phyloP scores from a whole-genome alignment of 768 basidiomycete genomes.

The Cytidiella melzeri region DNA sequence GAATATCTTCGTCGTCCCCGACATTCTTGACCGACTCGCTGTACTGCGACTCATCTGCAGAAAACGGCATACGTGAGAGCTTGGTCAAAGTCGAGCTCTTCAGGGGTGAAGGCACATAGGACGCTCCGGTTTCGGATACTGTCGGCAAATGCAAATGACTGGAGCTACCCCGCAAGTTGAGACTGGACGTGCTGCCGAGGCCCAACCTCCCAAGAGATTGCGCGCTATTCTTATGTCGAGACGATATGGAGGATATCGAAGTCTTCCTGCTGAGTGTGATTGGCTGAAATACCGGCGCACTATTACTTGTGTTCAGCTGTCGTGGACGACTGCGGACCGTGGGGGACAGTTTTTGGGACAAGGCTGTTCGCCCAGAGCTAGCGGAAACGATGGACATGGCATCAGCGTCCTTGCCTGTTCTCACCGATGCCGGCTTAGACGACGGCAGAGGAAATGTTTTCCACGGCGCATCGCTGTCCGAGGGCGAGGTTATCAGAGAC shows the following conservation, averaged over 20 bases:
- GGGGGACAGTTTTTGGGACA: slow-evolving; percentile 19
- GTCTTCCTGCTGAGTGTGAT: slow-evolving; percentile 37
- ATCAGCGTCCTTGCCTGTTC: slow-evolving; percentile 18
- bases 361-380: slow-evolving; percentile 17
- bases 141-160: slow-evolving; percentile 45
- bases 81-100: not conserved
- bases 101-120: slow-evolving; percentile 5
- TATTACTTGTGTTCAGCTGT: slow-evolving; percentile 4
- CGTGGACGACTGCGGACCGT: slow-evolving; percentile 12
- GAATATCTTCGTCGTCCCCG: slow-evolving; percentile 30
- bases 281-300: slow-evolving; percentile 15
- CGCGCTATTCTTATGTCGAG: slow-evolving; percentile 30
- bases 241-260: slow-evolving; percentile 56
- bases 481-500: slow-evolving; percentile 12
- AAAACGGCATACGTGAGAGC: not conserved
- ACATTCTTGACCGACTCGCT: slow-evolving; percentile 18
- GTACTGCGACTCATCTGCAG: slow-evolving; percentile 13
- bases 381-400: slow-evolving; percentile 22
- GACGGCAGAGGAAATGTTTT: slow-evolving; percentile 3
- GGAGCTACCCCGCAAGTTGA: slow-evolving; percentile 48
- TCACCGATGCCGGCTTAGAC: slow-evolving; percentile 4
- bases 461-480: slow-evolving; percentile 6
- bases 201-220: slow-evolving; percentile 22
- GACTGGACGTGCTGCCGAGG: slow-evolving; percentile 35
- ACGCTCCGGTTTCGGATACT: slow-evolving; percentile 42